Base-by-base conservation (phyloP, 1,284 basidiomycete genomes). In the Cryptococcus sp. region DNA sequence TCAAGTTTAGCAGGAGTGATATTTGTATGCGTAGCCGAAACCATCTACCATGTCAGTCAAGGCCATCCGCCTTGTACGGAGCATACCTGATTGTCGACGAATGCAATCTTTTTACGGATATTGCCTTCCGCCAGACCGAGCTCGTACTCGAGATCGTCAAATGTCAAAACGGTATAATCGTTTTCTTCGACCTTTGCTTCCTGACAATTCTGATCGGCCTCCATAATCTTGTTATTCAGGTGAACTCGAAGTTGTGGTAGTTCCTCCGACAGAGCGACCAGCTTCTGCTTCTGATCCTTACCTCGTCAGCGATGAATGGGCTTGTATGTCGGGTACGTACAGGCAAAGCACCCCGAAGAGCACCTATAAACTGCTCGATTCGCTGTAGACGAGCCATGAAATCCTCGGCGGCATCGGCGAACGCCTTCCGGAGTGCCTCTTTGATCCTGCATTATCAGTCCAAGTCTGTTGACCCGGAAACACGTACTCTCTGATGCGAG, bases 181-280 rank as follows among this genome's bases (percentile, higher is more conserved):
- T 97, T 97, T 74, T 97, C 94, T 67, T 97, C 94, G 2, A 97
- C 87, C 62, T 93, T 97, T 18, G 92, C 93, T n/a, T 85, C 84
- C 3, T 77, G 76, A 69, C 93, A 97, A 51, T 87, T 86, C 9
- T 80, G 78, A 63, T 94, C 89, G 1, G 69, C 53, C 2, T 59
- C 59, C 10, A 50, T 46, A 23, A 73, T 67, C n/a, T 72, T 62
- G 10, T 56, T 52, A 2, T 50, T 49, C 1, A 76, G 61, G 2
- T 49, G 45, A 0, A 46, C 37, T 7, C 62, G 64, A 7, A 76
- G 57, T 0, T 51, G 25, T 0, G 70, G 65, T 9, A 73, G 60
- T 19, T 57, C 51, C 1, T 56, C 56, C 1, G 63, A 57, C 2
- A 75, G 53, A 21, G 50, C 40, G 13, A 63, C 48, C 2, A 74